A percentile compares a stretch with the other conserved stretches of the same genome.
phyloP scores from a whole-genome alignment of 306 rosid genomes.

The Pyrus communis region DNA sequence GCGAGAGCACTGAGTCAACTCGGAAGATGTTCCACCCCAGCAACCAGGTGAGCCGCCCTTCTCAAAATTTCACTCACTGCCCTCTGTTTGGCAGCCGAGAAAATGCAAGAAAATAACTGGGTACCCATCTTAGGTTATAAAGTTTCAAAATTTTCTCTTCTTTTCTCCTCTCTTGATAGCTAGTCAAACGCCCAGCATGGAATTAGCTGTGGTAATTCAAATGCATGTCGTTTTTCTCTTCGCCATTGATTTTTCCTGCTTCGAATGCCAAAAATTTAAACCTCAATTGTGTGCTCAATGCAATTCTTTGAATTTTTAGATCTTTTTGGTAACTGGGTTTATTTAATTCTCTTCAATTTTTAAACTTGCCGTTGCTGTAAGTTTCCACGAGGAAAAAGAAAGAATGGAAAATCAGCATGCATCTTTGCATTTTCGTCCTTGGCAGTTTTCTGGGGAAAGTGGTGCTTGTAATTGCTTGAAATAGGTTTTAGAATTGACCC shows the following conservation, averaged over 20 bases:
- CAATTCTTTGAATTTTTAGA: neutral
- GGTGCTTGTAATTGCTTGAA: slow-evolving; percentile 3
- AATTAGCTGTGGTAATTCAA: neutral
- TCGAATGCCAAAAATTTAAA: neutral
- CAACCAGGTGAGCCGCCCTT: slow-evolving; percentile 31
- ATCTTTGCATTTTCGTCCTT: neutral
- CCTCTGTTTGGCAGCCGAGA: slow-evolving; percentile 10
- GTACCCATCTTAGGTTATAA: neutral
- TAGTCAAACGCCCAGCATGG: neutral
- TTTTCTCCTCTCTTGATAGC: neutral
- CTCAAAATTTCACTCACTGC: neutral
- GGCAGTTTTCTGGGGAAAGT: neutral
- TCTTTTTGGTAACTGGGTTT: neutral
- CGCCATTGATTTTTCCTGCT: neutral
- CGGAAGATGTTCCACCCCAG: slow-evolving; percentile 40
- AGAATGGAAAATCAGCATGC: neutral
- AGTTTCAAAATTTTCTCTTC: neutral
- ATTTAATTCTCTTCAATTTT: neutral
- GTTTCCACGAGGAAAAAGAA: neutral
- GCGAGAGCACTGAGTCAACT: neutral
- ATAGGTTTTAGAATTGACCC: neutral
- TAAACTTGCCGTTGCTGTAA: neutral
- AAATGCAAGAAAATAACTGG: neutral
- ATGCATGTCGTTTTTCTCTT: slow-evolving; percentile 18
- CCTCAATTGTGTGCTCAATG: neutral